Evolutionary conservation across 176 grass and related monocot genomes (phyloP), one percentile per base, ranked within the genome.

Genomic region (Oryza rufipogon): DNA sequence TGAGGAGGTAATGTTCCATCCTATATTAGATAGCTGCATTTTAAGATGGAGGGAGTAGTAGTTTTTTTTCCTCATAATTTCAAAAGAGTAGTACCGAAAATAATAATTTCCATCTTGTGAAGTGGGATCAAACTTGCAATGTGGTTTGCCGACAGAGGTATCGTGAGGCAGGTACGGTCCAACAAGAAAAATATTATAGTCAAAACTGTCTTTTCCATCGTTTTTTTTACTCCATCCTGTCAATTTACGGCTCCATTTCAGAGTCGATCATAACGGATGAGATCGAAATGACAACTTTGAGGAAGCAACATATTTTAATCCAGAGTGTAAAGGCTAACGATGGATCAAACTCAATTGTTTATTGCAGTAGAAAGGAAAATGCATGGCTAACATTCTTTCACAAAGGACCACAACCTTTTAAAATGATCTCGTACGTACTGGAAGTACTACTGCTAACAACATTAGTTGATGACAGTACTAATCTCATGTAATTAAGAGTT

Each of bases 231-330:
- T 36, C 4, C 60, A 56, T 66, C 69, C 20, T 67, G 60, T 74
- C 76, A 86, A 64, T 71, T 64, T 48, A 64, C 51, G 11, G 39
- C 20, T 76, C 75, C 17, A 72, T 5, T 58, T 44, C 9, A 44
- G 54, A 58, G 7, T 79, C 36, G 36, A 38, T 7, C 84, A 63
- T 65, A 83, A 49, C 75, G 14, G 66, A 69, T 36, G 75, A 72
- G 73, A 28, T 82, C 51, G 52, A 82, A 71, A 76, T 64, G 79
- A 87, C 73, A 82, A 77, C 52, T 82, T 77, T 69, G 71, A 81
- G 69, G 63, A 80, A 60, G 54, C 16, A 60, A 34, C 70, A 66
- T 87, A 80, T 80, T 87, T 76, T 76, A 75, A 48, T 46, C 30
- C 47, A 25, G 71, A 60, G 70, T 80, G 45, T 32, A 86, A 80